These are phyloP conservation scores for Takakia lepidozioides DNA, from an alignment of 225 moss, liverwort and hornwort genomes.

Conservation along the genomic window DNA sequence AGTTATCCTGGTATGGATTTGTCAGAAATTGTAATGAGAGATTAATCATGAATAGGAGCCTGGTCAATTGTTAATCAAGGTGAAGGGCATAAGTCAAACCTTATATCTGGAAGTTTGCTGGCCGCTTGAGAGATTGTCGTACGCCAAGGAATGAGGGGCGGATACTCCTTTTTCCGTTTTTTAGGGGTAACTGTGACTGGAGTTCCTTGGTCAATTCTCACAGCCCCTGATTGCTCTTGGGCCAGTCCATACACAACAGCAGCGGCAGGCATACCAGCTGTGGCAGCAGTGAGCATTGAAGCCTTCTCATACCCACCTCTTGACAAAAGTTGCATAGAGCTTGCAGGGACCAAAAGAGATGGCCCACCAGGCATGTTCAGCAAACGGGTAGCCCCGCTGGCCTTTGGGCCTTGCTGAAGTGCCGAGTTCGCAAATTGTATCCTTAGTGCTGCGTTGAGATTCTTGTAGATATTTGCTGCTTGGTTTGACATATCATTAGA, in stretches of 20 bases:
- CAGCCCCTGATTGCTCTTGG: constrained; percentile 25
- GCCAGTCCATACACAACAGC: constrained; percentile 21
- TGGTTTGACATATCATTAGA: constrained; percentile 34
- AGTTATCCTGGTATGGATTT: too few relatives aligned
- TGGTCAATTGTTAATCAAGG: too few relatives aligned
- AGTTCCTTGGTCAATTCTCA: constrained; percentile 32
- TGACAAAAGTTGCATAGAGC: constrained; percentile 35
- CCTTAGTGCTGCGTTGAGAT: constrained; percentile 58
- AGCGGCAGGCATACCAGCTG: constrained; percentile 18
- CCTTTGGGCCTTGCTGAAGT: constrained; percentile 43
- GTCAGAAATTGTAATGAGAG: too few relatives aligned
- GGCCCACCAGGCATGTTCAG: constrained; percentile 25
- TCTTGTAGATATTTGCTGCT: constrained; percentile 55
- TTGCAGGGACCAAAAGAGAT: constrained; percentile 32
- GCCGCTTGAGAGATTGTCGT: constrained; percentile 74
- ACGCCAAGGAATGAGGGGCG: constrained; percentile 81
- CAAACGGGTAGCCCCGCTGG: constrained; percentile 21
- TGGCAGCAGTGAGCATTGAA: constrained; percentile 24
- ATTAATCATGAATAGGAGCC: too few relatives aligned
- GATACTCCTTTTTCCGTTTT: constrained; percentile 73
- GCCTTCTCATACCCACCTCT: constrained; percentile 34
- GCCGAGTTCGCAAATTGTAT: constrained; percentile 57
- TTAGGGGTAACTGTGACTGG: constrained; percentile 32
- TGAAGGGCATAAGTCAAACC: too few relatives aligned
- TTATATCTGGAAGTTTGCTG: constrained; percentile 66